Conservation (phyloP, 371 early-diverging fungal species). For the Rhizopus delemar region DNA sequence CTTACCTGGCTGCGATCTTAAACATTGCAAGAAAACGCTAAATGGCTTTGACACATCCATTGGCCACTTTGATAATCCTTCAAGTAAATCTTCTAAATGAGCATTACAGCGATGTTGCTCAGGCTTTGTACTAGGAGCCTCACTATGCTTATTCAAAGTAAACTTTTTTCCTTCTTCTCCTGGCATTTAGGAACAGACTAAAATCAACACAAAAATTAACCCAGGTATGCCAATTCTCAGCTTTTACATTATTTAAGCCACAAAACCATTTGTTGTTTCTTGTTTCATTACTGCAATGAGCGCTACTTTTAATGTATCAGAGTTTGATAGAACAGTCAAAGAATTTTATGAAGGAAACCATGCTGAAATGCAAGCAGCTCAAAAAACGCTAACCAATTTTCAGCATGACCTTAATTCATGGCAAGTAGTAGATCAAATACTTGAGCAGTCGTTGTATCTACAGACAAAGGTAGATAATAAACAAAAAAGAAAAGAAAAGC, state of each 20-base stretch:
- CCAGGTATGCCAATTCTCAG: not conserved
- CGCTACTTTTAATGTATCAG: constrained; percentile 12
- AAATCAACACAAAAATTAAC: not conserved
- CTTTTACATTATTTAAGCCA: constrained; percentile 4
- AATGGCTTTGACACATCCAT: constrained; percentile 53
- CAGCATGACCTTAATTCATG: constrained; percentile 93
- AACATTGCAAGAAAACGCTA: constrained; percentile 32
- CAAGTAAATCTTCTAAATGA: constrained; percentile 49
- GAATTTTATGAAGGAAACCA: constrained; percentile 23
- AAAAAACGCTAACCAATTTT: constrained; percentile 79
- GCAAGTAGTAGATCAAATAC: constrained; percentile 89
- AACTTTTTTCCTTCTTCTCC: constrained; percentile 6
- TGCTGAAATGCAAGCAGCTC: constrained; percentile 73
- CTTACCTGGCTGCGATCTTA: constrained; percentile 39
- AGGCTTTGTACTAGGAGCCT: constrained; percentile 23
- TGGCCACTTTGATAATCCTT: constrained; percentile 46
- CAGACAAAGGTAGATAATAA: constrained; percentile 78
- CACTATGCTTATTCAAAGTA: constrained; percentile 36
- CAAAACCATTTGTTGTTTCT: not conserved
- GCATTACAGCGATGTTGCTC: constrained; percentile 45
- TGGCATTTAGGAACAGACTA: not conserved
- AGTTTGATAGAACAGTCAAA: constrained; percentile 15
- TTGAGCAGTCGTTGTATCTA: constrained; percentile 73
- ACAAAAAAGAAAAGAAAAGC: not conserved
- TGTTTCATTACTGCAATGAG: not conserved